Conservation (phyloP, 805 yeast genomes). For the Hemisphaericaspora nanyangensis region DNA sequence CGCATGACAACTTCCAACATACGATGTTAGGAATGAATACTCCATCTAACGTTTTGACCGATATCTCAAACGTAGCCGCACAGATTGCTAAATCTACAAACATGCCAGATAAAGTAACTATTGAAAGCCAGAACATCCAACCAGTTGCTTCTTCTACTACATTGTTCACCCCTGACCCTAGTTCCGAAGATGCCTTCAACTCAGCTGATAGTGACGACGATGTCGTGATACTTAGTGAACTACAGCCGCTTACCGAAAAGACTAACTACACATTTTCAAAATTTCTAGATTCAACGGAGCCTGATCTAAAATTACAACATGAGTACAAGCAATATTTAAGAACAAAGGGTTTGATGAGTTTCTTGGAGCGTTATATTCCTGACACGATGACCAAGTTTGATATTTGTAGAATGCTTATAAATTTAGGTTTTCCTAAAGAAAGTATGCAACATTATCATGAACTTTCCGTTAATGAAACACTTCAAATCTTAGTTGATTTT, state of each 20-base stretch:
- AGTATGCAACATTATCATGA: slow-evolving; percentile 5
- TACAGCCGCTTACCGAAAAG: too few relatives aligned
- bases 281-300: neutral
- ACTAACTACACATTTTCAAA: neutral
- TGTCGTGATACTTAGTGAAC: too few relatives aligned
- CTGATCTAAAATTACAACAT: slow-evolving; percentile 3
- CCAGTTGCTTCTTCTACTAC: neutral
- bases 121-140: too few relatives aligned
- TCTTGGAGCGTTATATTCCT: slow-evolving; percentile 13
- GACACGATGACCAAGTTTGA: slow-evolving; percentile 11
- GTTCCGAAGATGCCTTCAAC: neutral
- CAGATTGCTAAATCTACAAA: too few relatives aligned
- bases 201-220: too few relatives aligned
- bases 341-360: slow-evolving; percentile 12
- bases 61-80: too few relatives aligned
- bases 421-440: slow-evolving; percentile 15
- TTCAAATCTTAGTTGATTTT: slow-evolving; percentile 8
- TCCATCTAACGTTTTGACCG: too few relatives aligned
- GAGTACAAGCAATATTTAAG: slow-evolving; percentile 12
- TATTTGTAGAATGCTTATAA: slow-evolving; percentile 11
- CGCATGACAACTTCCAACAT: too few relatives aligned
- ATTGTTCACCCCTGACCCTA: neutral
- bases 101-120: too few relatives aligned
- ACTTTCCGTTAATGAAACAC: slow-evolving; percentile 7
- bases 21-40: too few relatives aligned